phyloP scores from a whole-genome alignment of 768 basidiomycete genomes.

The Phylloporus rhodoxanthus region DNA sequence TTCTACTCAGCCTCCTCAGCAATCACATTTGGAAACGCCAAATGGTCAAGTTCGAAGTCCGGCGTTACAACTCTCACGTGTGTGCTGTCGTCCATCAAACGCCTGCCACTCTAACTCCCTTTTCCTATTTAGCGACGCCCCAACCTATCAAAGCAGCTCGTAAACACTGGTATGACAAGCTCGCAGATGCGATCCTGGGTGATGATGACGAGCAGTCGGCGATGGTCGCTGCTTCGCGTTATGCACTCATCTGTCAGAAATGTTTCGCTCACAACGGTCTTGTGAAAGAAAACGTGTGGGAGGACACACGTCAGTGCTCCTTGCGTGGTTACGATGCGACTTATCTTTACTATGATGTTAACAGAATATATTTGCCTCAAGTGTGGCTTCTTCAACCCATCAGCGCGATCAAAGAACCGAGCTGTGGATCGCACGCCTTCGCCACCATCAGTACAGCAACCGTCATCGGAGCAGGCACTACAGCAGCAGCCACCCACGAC shows the following conservation, averaged over 20 bases:
- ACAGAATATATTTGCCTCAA: conserved; percentile 83
- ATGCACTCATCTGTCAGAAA: conserved; percentile 83
- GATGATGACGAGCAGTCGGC: conserved; percentile 54
- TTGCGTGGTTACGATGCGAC: not conserved
- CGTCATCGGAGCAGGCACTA: conserved; percentile 7
- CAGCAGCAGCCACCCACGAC: conserved; percentile 1
- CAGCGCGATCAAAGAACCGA: conserved; percentile 31
- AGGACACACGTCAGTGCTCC: conserved; percentile 65
- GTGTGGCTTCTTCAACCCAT: conserved; percentile 77
- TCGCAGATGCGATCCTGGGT: conserved; percentile 82
- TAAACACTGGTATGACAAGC: conserved; percentile 81
- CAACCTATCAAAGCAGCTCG: conserved; percentile 45
- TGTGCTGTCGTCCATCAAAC: conserved; percentile 14
- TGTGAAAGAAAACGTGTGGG: conserved; percentile 76
- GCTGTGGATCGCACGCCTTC: conserved; percentile 24
- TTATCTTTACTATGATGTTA: conserved; percentile 1
- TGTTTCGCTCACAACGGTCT: conserved; percentile 89
- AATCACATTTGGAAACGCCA: conserved; percentile 17
- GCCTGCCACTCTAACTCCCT: conserved; percentile 7
- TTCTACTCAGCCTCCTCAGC: conserved; percentile 5
- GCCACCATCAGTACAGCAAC: conserved; percentile 16
- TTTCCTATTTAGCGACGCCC: conserved; percentile 29
- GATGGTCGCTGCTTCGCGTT: conserved; percentile 42
- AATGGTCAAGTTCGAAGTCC: conserved; percentile 21
- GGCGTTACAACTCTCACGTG: conserved; percentile 37